Evolutionary conservation across 2,329 filamentous ascomycete species (phyloP).

Genomic region (Diplodia corticola): DNA sequence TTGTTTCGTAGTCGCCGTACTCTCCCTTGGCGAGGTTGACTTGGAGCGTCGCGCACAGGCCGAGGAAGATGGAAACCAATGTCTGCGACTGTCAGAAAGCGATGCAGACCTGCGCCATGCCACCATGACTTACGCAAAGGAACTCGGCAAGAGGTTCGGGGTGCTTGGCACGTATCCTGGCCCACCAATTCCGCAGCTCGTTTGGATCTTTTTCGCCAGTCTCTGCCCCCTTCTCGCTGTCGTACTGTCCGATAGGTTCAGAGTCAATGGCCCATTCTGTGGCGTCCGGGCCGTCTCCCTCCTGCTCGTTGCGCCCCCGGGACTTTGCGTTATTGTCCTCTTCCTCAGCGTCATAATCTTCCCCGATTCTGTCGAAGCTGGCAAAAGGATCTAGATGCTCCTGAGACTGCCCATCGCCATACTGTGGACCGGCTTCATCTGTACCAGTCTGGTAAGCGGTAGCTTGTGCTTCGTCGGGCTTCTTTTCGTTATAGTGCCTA

Average conservation of each 20-base stretch:
- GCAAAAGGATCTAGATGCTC: background rate
- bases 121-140: slow-evolving; percentile 12
- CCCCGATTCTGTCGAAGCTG: background rate
- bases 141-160: slow-evolving; percentile 21
- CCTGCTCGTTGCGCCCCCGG: background rate
- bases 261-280: slow-evolving; percentile 18
- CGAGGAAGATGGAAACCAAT: slow-evolving; percentile 14
- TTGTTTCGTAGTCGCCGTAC: slow-evolving; percentile 18
- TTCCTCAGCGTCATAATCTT: background rate
- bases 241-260: slow-evolving; percentile 8
- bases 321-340: background rate
- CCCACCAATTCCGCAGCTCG: slow-evolving; percentile 20
- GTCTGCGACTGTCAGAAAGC: background rate
- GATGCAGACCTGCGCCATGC: background rate
- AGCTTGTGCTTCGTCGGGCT: background rate
- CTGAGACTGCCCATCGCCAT: background rate
- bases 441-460: background rate
- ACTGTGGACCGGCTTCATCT: background rate
- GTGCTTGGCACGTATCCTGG: slow-evolving; percentile 15
- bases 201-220: slow-evolving; percentile 1
- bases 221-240: background rate
- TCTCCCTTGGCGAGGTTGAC: slow-evolving; percentile 1
- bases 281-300: background rate
- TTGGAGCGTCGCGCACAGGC: slow-evolving; percentile 15
- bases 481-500: background rate